Percentiles rank a stretch among this genome's conserved stretches.
Conservation (phyloP, 257 asterid genomes). For the Forsythia suspensa region DNA sequence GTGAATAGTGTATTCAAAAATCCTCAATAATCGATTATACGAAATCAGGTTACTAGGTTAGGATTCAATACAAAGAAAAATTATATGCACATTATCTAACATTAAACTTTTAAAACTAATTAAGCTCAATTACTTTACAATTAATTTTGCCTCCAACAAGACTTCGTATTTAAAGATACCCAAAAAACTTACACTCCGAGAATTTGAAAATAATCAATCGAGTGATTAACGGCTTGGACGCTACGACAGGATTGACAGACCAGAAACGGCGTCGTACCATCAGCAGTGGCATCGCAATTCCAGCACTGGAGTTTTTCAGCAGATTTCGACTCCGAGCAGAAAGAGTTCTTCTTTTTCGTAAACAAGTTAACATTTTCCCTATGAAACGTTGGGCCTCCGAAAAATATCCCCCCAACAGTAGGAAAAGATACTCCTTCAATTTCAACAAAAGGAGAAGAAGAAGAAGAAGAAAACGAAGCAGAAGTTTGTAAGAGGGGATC, state of each 20-base stretch:
- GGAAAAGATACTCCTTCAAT: conserved; percentile 18
- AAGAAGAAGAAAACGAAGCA: conserved; percentile 9
- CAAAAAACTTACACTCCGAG: conserved; percentile 68
- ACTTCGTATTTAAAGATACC: neutral
- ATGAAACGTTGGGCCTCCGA: conserved; percentile 14
- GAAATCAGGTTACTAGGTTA: neutral
- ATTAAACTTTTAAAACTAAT: neutral
- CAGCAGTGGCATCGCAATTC: conserved; percentile 61
- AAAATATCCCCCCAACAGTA: conserved; percentile 23
- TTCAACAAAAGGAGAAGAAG: conserved; percentile 20
- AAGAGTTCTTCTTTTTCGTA: conserved; percentile 18
- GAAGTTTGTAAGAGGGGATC: conserved; percentile 18
- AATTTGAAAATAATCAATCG: conserved; percentile 77
- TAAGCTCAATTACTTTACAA: neutral
- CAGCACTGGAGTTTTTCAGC: conserved; percentile 51
- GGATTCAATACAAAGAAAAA: neutral
- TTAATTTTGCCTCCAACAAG: neutral
- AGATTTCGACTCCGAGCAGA: conserved; percentile 45
- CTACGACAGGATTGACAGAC: conserved; percentile 72
- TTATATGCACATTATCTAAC: too few relatives aligned
- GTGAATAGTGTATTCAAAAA: neutral
- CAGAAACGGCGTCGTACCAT: conserved; percentile 54
- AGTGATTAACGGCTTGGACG: conserved; percentile 67
- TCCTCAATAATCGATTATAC: neutral
- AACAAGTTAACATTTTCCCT: conserved; percentile 10